Base-by-base conservation (phyloP, 2,329 filamentous ascomycete species). In the Aureobasidium sp. region DNA sequence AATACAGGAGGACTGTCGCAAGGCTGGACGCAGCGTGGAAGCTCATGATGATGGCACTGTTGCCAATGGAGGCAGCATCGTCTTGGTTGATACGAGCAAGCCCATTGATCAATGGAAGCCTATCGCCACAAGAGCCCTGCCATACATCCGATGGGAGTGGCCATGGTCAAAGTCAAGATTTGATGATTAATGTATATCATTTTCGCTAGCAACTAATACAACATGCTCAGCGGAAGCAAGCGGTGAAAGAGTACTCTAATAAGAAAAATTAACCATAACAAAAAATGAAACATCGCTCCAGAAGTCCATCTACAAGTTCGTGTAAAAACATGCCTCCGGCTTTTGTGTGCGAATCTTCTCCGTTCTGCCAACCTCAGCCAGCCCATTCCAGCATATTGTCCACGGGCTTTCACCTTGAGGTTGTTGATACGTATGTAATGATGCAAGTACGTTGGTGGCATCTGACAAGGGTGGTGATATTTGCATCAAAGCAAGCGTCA, bases 81-180 rank as follows among this genome's bases (percentile, higher is more conserved):
- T 76, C 59, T 69, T 78, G 6, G 75, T 77, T 9, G 70, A 71
- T 1, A 78, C 76, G 0, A 70, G 73, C 61, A 69, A 68, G 48
- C 65, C 70, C 9, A 75, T 77, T 60, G 62, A 68, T 22, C 66
- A 75, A 27, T 78, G 76, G 76, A 59, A 55, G 7, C 70, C 72
- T 1, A 68, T 76, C 49, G 75, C 72, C 5, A 67, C 68, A 45
- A 70, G 71, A 55, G 58, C 61, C 6, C 22, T 76, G 55, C 51
- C 47, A 1, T 34, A 62, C 22, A 22, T 59, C 3, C 47, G 25
- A 22, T 66, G 64, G 64, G 48, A 62, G 15, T 66, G 56, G 61
- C 59, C 62, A 20, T 62, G 60, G 60, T 53, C 41, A 52, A 47
- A 45, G 20, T 55, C 48, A n/a, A 62, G 34, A 17, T 62, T 48